phyloP scores from a whole-genome alignment of 331 rosid species.

The Cydonia oblonga region DNA sequence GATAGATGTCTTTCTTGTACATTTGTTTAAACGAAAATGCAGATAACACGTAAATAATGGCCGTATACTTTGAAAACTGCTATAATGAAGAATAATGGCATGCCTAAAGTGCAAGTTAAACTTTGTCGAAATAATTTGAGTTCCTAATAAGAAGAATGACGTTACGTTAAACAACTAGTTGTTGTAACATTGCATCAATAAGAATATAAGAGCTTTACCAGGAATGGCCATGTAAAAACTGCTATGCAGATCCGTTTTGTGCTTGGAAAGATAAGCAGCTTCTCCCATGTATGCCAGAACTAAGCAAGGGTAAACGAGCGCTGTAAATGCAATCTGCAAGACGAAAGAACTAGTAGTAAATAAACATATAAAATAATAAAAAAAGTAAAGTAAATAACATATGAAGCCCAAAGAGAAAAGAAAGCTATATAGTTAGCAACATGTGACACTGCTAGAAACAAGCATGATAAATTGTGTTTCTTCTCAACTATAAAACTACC shows the following conservation, averaged over 20 bases:
- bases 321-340: constrained; percentile 26
- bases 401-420: not conserved
- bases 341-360: not conserved
- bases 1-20: not conserved
- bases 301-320: constrained; percentile 25
- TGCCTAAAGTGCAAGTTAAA: not conserved
- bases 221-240: constrained; percentile 32
- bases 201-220: constrained; percentile 8
- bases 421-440: not conserved
- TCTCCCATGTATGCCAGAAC: constrained; percentile 33
- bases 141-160: not conserved
- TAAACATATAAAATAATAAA: not conserved
- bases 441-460: not conserved
- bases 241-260: constrained; percentile 18
- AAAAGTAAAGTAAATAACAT: not conserved
- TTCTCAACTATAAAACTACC: not conserved
- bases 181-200: not conserved
- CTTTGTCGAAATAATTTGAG: not conserved
- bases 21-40: not conserved
- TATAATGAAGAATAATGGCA: not conserved
- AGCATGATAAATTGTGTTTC: not conserved
- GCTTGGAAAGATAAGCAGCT: constrained; percentile 30
- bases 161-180: not conserved
- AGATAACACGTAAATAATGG: not conserved
- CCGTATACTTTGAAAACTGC: not conserved